Evolutionary conservation across 306 rosid species (phyloP), one percentile per base, ranked within the genome.

Genomic region (Pterocarpus santalinus): DNA sequence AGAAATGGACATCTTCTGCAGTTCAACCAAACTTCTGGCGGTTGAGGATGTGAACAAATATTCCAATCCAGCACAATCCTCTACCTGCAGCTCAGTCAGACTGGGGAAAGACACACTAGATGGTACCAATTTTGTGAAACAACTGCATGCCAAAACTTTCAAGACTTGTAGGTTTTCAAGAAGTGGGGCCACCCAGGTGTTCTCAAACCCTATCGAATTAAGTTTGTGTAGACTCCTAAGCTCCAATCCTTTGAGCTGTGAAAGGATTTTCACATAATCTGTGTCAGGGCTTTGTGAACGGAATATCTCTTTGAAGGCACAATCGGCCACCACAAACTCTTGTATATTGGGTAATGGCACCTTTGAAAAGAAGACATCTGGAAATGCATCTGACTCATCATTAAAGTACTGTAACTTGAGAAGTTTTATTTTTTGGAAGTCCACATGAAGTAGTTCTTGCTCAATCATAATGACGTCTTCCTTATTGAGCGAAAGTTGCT

Each of bases 31-130:
- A 4, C 39, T 69, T 38, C 34, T 69, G 15, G 81, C 81, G 0
- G 77, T 73, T 47, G 71, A 28, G 22, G 60, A 79, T 2, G 80
- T 58, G 49, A 82, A 52, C 49, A 82, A 15, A 65, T 49, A 44
- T 5, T 28, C 0, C 72, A 81, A 7, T 13, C 36, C 41, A 47
- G 30, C 3, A 49, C 85, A 76, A 9, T 58, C 2, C 0, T 8
- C 7, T 4, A 75, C 44, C 5, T 0, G 4, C 9, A 81, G 8
- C 8, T 3, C 5, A 3, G 15, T 32, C 13, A 81, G 69, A 44
- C 16, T 60, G 12, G 46, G 16, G 71, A 82, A 58, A 22, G 75
- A 73, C 16, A 73, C 46, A 2, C 9, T 34, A 28, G 77, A 67
- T 47, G 82, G 61, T 9, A 47, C 73, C 32, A 84, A 67, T 0